Conservation (phyloP, 1,284 basidiomycete genomes). For the Gymnopus androsaceus region DNA sequence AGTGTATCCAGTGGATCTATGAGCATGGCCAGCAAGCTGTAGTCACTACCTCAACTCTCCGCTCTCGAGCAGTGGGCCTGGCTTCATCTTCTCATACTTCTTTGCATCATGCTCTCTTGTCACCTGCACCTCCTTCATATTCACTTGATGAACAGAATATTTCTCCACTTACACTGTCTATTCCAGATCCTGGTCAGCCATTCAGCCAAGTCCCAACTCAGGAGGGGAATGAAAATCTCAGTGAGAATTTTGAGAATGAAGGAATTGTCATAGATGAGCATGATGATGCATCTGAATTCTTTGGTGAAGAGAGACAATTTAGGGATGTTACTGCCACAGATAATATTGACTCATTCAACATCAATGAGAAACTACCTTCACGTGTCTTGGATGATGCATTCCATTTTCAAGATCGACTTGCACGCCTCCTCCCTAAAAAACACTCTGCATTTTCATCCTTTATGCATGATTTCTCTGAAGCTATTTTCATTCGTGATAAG, state of each 20-base stretch:
- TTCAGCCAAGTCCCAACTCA: not conserved
- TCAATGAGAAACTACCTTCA: not conserved
- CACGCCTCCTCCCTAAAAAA: conserved; percentile 12
- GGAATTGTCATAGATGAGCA: not conserved
- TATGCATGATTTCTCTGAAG: conserved; percentile 13
- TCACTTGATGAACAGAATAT: not conserved
- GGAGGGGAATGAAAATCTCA: no score
- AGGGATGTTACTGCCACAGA: no score
- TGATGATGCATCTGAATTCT: not conserved
- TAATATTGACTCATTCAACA: no score
- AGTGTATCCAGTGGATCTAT: conserved; percentile 2
- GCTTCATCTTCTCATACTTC: not conserved
- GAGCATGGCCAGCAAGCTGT: not conserved
- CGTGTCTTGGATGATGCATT: conserved; percentile 18
- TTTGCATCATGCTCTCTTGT: not conserved
- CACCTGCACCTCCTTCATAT: not conserved
- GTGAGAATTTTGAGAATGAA: not conserved
- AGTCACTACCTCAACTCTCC: not conserved
- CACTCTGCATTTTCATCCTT: conserved; percentile 17
- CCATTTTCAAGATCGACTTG: conserved; percentile 17
- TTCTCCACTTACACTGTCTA: not conserved
- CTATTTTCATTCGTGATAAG: conserved; percentile 15
- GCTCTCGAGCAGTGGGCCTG: not conserved
- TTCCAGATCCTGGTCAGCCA: not conserved
- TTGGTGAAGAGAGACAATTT: not conserved